These are phyloP conservation scores for Xylariaceae sp. DNA, from an alignment of 2,329 filamentous ascomycete species.

Conservation along the genomic window DNA sequence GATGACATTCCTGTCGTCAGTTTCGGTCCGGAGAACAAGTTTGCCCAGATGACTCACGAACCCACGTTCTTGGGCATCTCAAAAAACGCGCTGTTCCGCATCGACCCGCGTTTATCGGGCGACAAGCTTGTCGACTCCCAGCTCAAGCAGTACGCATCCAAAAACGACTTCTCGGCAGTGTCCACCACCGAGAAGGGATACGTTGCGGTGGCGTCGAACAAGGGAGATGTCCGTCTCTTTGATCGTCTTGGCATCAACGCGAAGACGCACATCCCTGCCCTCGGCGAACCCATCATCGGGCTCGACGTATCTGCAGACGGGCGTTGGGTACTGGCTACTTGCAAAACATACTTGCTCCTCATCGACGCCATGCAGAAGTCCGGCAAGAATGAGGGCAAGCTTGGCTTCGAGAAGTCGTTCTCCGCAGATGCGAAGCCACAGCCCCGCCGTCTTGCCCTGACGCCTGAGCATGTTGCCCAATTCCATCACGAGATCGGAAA, in stretches of 20 bases:
- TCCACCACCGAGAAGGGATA: constrained; percentile 96
- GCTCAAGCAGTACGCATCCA: constrained; percentile 91
- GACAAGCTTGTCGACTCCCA: constrained; percentile 89
- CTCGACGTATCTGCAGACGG: constrained; percentile 94
- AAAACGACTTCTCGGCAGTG: constrained; percentile 93
- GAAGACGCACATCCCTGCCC: constrained; percentile 91
- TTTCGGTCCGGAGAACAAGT: constrained; percentile 96
- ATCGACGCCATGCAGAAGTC: constrained; percentile 86
- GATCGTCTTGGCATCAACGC: constrained; percentile 94
- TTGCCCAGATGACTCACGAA: constrained; percentile 91
- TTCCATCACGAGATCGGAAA: constrained; percentile 94
- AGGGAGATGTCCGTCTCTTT: constrained; percentile 94
- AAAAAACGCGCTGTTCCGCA: constrained; percentile 82
- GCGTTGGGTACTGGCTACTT: constrained; percentile 90
- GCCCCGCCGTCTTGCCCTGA: constrained; percentile 80
- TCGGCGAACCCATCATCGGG: constrained; percentile 90
- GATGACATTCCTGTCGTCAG: constrained; percentile 89
- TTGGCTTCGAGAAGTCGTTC: constrained; percentile 94
- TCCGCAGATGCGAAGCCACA: constrained; percentile 90
- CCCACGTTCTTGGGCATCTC: constrained; percentile 94
- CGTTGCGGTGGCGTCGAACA: constrained; percentile 93
- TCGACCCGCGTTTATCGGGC: constrained; percentile 84
- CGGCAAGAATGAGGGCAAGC: constrained; percentile 93
- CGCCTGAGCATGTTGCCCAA: constrained; percentile 88
- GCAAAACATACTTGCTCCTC: constrained; percentile 86